phyloP scores from a whole-genome alignment of 208 protist species.

The Baffinella frigidus region DNA sequence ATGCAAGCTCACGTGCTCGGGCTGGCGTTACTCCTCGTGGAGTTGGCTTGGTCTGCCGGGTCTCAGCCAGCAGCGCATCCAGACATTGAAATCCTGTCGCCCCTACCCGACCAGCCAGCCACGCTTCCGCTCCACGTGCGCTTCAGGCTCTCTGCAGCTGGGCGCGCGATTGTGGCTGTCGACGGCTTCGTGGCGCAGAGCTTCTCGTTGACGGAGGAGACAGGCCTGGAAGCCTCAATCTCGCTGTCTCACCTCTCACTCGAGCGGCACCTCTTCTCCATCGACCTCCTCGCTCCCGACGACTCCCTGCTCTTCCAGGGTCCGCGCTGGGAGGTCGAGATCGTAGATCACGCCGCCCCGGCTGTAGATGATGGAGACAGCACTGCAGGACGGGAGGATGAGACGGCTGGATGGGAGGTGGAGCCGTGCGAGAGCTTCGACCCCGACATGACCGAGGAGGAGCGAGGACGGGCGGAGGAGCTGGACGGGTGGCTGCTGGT shows the following conservation, averaged over 20 bases:
- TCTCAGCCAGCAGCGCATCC: too few species aligned
- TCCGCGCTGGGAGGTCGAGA: neutral
- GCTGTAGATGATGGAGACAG: neutral
- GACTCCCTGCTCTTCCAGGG: neutral
- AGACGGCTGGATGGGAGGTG: neutral
- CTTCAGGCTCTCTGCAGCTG: too few species aligned
- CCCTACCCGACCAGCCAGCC: too few species aligned
- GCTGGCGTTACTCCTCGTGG: too few species aligned
- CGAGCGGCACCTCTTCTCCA: neutral
- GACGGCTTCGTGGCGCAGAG: too few species aligned
- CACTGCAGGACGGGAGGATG: neutral
- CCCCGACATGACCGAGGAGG: constrained; percentile 6
- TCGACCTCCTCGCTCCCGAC: neutral
- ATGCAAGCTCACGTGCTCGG: too few species aligned
- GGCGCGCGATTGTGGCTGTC: too few species aligned
- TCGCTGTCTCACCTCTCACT: neutral
- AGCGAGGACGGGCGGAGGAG: neutral
- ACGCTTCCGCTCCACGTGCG: too few species aligned
- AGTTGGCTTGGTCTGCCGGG: too few species aligned
- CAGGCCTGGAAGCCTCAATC: too few species aligned
- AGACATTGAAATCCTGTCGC: too few species aligned
- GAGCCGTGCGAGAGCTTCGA: neutral
- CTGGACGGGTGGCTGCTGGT: neutral
- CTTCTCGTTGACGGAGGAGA: too few species aligned
- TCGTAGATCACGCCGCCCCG: neutral